A percentile compares a stretch with the other conserved stretches of the same genome.
Evolutionary conservation across 208 protist species (phyloP).

Genomic region (Wallacemonas sp.): DNA sequence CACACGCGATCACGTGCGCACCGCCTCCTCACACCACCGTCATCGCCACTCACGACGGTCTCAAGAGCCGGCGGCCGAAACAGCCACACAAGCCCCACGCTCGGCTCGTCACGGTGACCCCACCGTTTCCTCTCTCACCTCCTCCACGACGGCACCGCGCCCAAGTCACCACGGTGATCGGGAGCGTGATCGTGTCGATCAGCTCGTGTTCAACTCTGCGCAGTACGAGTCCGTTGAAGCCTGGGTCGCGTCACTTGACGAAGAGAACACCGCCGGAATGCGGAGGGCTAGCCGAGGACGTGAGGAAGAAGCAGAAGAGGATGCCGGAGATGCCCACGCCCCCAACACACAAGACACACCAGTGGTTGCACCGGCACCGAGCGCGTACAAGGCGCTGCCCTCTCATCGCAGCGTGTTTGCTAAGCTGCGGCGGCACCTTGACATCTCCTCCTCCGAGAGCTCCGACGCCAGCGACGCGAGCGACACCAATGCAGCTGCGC

Average conservation of each 20-base stretch:
- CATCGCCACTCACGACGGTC: not conserved
- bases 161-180: too few relatives aligned
- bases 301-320: not conserved
- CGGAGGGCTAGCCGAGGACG: not conserved
- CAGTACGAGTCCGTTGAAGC: conserved; percentile 10
- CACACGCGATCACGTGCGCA: too few relatives aligned
- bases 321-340: not conserved
- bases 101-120: conserved; percentile 6
- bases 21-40: too few relatives aligned
- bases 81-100: not conserved
- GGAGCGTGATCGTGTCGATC: too few relatives aligned
- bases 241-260: not conserved
- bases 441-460: conserved; percentile 13
- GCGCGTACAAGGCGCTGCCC: not conserved
- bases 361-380: not conserved
- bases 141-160: not conserved
- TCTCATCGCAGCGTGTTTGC: conserved; percentile 10
- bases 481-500: not conserved
- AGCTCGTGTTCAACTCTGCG: conserved; percentile 9
- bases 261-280: not conserved
- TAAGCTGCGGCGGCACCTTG: conserved; percentile 5
- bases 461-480: not conserved
- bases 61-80: not conserved
- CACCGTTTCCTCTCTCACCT: not conserved
- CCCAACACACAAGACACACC: not conserved